Conservation (phyloP, 192 early-diverging fungal genomes). For the Glomus cerebriforme region DNA sequence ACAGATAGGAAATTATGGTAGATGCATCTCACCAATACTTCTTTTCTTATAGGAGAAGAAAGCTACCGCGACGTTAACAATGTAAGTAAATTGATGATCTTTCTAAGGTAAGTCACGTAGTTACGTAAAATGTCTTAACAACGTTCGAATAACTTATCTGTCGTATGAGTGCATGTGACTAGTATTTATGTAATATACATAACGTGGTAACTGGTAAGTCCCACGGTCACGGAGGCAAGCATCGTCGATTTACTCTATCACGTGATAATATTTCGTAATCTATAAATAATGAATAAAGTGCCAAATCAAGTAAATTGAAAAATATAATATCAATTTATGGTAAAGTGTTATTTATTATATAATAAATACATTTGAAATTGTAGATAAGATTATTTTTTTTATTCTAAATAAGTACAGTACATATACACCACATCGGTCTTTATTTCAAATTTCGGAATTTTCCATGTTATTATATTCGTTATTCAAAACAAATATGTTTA, state of each 20-base stretch:
- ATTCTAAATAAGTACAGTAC: too few relatives aligned
- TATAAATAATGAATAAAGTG: neutral
- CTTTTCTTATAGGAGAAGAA: neutral
- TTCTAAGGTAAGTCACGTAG: neutral
- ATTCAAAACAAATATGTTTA: too few relatives aligned
- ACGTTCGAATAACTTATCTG: neutral
- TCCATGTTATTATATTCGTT: too few relatives aligned
- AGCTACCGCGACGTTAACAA: neutral
- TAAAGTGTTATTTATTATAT: too few relatives aligned
- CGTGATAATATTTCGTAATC: neutral
- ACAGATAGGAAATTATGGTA: neutral
- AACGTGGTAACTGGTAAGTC: neutral
- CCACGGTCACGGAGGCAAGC: neutral
- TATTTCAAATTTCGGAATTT: too few relatives aligned
- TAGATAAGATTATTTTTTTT: too few relatives aligned
- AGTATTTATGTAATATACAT: neutral
- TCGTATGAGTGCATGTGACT: too few relatives aligned
- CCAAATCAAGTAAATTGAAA: too few relatives aligned
- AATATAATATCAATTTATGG: too few relatives aligned
- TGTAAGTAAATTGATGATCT: neutral
- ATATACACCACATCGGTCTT: too few relatives aligned
- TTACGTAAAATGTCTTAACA: neutral
- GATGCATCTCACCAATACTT: neutral
- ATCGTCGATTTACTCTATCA: neutral
- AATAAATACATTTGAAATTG: too few relatives aligned